These are phyloP conservation scores for Tolypocladium inflatum DNA, from an alignment of 2,329 filamentous ascomycete species.

Conservation along the genomic window DNA sequence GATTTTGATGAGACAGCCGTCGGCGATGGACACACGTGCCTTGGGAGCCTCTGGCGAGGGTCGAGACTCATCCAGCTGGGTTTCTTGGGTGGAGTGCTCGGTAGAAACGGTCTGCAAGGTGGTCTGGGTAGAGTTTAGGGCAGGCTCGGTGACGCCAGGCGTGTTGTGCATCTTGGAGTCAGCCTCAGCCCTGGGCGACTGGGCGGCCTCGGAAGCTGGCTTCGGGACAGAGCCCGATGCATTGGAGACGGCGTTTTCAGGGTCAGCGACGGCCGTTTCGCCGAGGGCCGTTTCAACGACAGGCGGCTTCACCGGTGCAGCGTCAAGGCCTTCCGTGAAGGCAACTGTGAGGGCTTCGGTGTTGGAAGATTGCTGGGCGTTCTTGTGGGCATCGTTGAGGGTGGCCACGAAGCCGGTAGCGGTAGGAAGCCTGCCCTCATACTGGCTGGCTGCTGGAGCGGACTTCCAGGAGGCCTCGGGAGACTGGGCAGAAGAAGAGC, in stretches of 20 bases:
- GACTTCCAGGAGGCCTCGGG: slow-evolving; percentile 9
- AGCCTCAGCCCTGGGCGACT: background rate
- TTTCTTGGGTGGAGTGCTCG: background rate
- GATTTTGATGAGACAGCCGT: background rate
- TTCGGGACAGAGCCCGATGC: background rate
- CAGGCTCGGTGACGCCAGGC: background rate
- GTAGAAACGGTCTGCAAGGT: background rate
- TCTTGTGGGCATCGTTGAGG: background rate
- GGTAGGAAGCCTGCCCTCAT: background rate
- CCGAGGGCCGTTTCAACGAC: background rate
- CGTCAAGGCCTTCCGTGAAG: background rate
- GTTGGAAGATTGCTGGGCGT: background rate
- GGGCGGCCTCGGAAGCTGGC: background rate
- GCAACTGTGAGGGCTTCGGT: background rate
- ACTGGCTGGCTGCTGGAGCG: slow-evolving; percentile 3
- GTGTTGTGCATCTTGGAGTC: background rate
- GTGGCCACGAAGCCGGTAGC: background rate
- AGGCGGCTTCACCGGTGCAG: background rate
- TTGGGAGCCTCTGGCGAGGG: background rate
- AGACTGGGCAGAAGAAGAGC: slow-evolving; percentile 17
- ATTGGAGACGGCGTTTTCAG: background rate
- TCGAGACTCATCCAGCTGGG: background rate
- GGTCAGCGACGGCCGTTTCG: background rate
- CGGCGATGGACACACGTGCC: background rate
- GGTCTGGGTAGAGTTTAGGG: background rate